These are phyloP conservation scores for Cystofilobasidium capitatum DNA, from an alignment of 768 basidiomycete genomes.

Conservation along the genomic window DNA sequence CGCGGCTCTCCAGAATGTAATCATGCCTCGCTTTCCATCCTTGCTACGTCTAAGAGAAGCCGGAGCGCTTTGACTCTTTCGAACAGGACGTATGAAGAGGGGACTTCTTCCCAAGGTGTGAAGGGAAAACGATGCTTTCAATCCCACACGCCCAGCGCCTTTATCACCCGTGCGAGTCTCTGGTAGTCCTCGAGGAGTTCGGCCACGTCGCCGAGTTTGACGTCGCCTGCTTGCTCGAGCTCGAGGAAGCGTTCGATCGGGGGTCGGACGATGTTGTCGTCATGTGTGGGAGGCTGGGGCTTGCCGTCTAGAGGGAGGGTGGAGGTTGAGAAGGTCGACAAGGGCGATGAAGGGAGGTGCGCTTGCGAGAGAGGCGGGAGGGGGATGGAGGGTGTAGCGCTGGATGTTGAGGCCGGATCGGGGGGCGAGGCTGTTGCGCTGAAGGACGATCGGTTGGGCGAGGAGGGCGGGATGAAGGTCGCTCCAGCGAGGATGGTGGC, in stretches of 20 bases:
- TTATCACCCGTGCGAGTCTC: slow-evolving; percentile 46
- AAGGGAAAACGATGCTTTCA: not conserved
- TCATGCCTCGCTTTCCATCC: too few species aligned
- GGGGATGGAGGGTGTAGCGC: not conserved
- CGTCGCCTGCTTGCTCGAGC: slow-evolving; percentile 57
- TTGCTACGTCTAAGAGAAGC: too few species aligned
- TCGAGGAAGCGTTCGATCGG: slow-evolving; percentile 64
- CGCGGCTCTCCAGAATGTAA: too few species aligned
- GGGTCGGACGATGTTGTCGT: slow-evolving; percentile 45
- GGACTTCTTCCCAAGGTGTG: too few species aligned
- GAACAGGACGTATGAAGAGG: too few species aligned
- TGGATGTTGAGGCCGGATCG: not conserved
- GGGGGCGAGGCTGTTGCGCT: not conserved
- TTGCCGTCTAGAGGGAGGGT: slow-evolving; percentile 28
- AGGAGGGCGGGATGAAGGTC: slow-evolving; percentile 6
- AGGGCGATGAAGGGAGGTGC: not conserved
- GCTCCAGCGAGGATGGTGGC: slow-evolving; percentile 18
- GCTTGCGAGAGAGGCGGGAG: not conserved
- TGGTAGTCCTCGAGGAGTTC: slow-evolving; percentile 73
- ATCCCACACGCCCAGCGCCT: not conserved
- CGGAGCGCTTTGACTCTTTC: too few species aligned
- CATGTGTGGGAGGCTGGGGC: slow-evolving; percentile 20
- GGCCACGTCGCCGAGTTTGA: slow-evolving; percentile 68
- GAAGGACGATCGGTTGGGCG: not conserved
- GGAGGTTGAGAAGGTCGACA: slow-evolving; percentile 1